Evolutionary conservation across 495 filamentous ascomycete species (phyloP), one percentile per base, ranked within the genome.

Genomic region (Penicillium soppii): DNA sequence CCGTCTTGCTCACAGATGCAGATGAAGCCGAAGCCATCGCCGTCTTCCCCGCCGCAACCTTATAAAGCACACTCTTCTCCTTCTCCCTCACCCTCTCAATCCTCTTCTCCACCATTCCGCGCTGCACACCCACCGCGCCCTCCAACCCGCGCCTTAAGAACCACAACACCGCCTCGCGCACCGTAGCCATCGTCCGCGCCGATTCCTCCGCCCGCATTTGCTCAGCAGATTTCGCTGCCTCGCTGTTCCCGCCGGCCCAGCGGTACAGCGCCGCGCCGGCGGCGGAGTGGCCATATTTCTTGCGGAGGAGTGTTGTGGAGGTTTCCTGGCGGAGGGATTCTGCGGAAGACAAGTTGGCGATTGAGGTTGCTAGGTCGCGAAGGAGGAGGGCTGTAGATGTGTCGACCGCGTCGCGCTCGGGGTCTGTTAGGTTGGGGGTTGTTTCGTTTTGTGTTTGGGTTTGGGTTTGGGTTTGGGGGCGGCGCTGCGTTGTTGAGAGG

Each of bases 31-130:
- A n/a, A 21, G 42, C 32, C 1, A 13, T 22, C 22, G 44, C 32
- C n/a, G 23, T 46, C 20, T 47, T 39, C 32, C 32, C 29, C 45
- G 25, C 37, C 7, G 61, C 52, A 53, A 62, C 53, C 62, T 89
- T 94, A 52, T 91, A 88, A 51, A 96, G 68, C 40, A 92, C 80
- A 67, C 88, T 94, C 72, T 87, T 90, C 66, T 85, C 91, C 79
- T 85, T 90, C 75, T 97, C 95, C 61, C 91, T 75, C 62, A 91
- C 89, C 50, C 95, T 73, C 63, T 82, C 81, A 52, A 97, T 68
- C 59, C 94, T 69, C 62, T 87, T 87, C 71, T 96, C 94, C 74
- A 97, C 95, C 89, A 97, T 96, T 40, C 73, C 76, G 45, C 88
- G 79, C 75, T 97, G 92, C 54, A 87, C 81, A 66, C 82, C 75